A percentile compares a stretch with the other conserved stretches of the same genome.
Evolutionary conservation across 2,329 filamentous ascomycete genomes (phyloP).

Genomic region (Davidsoniella virescens): DNA sequence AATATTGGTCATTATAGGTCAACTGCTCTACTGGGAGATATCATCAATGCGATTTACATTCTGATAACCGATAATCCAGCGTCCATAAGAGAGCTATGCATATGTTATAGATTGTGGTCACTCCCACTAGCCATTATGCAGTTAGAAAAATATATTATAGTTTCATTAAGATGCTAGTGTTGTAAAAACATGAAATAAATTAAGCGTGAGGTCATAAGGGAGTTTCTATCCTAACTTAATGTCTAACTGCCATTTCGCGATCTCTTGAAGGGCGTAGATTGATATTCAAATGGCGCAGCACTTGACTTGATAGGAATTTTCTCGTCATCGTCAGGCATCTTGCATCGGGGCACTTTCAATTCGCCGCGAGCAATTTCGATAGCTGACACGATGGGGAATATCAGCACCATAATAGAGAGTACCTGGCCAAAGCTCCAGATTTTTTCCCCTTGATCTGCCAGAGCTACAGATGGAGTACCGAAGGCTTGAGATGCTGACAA

Average conservation of each 20-base stretch:
- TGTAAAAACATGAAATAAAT: too few relatives aligned
- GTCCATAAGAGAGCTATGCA: too few relatives aligned
- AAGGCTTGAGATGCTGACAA: constrained; percentile 45
- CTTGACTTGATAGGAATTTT: neutral
- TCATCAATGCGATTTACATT: too few relatives aligned
- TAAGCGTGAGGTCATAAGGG: too few relatives aligned
- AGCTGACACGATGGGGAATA: constrained; percentile 42
- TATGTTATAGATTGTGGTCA: too few relatives aligned
- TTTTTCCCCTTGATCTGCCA: constrained; percentile 37
- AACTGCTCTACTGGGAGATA: too few relatives aligned
- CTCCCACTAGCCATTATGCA: too few relatives aligned
- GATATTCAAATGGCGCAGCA: neutral
- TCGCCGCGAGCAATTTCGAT: constrained; percentile 42
- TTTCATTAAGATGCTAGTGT: too few relatives aligned
- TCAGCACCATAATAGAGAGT: constrained; percentile 39
- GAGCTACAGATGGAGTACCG: constrained; percentile 31
- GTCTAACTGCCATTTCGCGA: neutral
- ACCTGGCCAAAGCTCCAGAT: constrained; percentile 49
- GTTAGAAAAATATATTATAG: too few relatives aligned
- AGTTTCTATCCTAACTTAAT: too few relatives aligned
- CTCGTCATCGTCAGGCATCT: neutral
- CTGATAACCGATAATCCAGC: too few relatives aligned
- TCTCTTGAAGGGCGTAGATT: neutral
- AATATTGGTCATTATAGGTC: too few relatives aligned
- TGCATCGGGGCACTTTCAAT: constrained; percentile 20